A percentile compares a stretch with the other conserved stretches of the same genome.
Conservation (phyloP, 2,329 filamentous ascomycete species). For the Fusarium pseudocircinatum region DNA sequence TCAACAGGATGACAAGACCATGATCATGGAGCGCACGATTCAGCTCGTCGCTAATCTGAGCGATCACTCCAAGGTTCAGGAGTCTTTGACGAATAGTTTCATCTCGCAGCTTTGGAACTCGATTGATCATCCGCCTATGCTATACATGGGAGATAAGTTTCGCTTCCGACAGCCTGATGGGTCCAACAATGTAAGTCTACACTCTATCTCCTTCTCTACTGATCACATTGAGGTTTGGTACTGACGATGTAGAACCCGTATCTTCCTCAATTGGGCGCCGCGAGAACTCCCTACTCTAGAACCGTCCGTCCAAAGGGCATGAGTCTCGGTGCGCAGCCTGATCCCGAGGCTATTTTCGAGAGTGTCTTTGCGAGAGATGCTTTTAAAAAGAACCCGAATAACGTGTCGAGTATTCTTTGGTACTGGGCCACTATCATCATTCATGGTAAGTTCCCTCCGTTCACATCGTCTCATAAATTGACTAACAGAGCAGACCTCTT, state of each 20-base stretch:
- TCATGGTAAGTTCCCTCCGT: constrained; percentile 59
- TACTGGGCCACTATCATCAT: constrained; percentile 80
- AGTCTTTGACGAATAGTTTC: constrained; percentile 72
- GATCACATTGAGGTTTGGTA: neutral
- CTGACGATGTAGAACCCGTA: constrained; percentile 64
- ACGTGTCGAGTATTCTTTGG: constrained; percentile 76
- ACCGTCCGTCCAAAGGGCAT: constrained; percentile 68
- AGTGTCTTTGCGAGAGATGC: constrained; percentile 63
- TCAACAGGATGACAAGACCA: constrained; percentile 77
- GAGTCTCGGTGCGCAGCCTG: constrained; percentile 72
- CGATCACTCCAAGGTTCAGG: constrained; percentile 67
- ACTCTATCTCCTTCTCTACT: too few relatives aligned
- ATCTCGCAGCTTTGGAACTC: constrained; percentile 76
- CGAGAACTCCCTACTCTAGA: constrained; percentile 73
- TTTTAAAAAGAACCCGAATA: constrained; percentile 72
- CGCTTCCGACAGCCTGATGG: constrained; percentile 76
- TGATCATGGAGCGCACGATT: constrained; percentile 79
- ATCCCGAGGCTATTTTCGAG: constrained; percentile 71
- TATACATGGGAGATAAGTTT: constrained; percentile 70
- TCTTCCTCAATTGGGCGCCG: constrained; percentile 72
- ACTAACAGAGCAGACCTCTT: constrained; percentile 64
- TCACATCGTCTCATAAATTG: rapidly evolving
- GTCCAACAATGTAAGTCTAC: constrained; percentile 65
- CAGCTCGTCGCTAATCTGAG: constrained; percentile 74
- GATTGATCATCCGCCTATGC: constrained; percentile 76